These are phyloP conservation scores for Hypoxylon sp. DNA, from an alignment of 2,329 filamentous ascomycete species.

Conservation along the genomic window DNA sequence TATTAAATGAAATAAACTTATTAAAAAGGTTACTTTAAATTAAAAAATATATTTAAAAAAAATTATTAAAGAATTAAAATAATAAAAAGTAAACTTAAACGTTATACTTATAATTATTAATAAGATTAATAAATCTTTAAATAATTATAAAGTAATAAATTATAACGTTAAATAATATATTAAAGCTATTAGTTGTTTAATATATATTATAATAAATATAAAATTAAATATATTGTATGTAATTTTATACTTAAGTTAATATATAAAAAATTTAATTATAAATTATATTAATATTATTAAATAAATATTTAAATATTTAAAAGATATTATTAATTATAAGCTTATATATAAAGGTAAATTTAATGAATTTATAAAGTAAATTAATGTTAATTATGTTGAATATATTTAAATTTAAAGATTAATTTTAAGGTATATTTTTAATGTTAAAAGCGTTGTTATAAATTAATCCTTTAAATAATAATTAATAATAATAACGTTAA, in stretches of 20 bases:
- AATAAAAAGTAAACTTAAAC: slow-evolving; percentile 16
- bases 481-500: neutral
- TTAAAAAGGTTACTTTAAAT: slow-evolving; percentile 27
- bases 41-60: slow-evolving; percentile 28
- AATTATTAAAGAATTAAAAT: slow-evolving; percentile 27
- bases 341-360: slow-evolving; percentile 20
- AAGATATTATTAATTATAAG: slow-evolving; percentile 14
- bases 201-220: slow-evolving; percentile 30
- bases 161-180: slow-evolving; percentile 23
- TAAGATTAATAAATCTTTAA: slow-evolving; percentile 13
- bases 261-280: slow-evolving; percentile 26
- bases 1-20: slow-evolving; percentile 11
- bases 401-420: slow-evolving; percentile 12
- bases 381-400: slow-evolving; percentile 7
- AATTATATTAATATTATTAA: slow-evolving; percentile 2
- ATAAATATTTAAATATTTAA: slow-evolving; percentile 18
- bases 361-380: slow-evolving; percentile 19
- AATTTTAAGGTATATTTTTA: slow-evolving; percentile 28
- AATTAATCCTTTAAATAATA: slow-evolving; percentile 8
- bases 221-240: slow-evolving; percentile 19
- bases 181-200: slow-evolving; percentile 29
- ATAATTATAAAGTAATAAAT: slow-evolving; percentile 9
- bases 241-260: slow-evolving; percentile 25
- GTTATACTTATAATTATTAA: too few relatives aligned
- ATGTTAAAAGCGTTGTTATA: slow-evolving; percentile 9